Evolutionary conservation across 257 asterid genomes (phyloP).

Genomic region (Solanum sejunctum): DNA sequence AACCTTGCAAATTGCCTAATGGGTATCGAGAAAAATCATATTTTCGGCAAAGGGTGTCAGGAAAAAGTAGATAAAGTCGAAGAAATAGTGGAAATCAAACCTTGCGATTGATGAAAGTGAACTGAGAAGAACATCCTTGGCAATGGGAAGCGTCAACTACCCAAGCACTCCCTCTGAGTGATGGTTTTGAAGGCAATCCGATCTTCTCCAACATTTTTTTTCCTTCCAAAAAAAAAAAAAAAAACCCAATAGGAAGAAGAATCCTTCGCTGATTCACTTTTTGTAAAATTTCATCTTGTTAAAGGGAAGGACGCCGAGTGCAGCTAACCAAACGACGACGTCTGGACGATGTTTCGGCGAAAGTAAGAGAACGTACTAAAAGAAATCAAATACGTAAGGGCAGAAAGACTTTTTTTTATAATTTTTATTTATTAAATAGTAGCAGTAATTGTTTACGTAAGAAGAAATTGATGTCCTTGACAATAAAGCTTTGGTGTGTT

Average conservation of each 20-base stretch:
- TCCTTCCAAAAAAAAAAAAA: too few relatives aligned
- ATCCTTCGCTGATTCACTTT: not conserved
- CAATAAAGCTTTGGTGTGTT: too few relatives aligned
- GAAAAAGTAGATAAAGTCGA: not conserved
- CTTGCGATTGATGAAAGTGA: conserved; percentile 98
- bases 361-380: not conserved
- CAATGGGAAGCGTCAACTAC: conserved; percentile 91
- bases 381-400: not conserved
- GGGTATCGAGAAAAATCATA: not conserved
- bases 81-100: conserved; percentile 15
- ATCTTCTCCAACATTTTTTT: conserved; percentile 78
- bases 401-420: too few relatives aligned
- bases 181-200: conserved; percentile 89
- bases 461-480: not conserved
- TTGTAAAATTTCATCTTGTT: not conserved
- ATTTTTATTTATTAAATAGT: too few relatives aligned
- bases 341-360: not conserved
- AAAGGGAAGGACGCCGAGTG: not conserved
- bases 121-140: conserved; percentile 93
- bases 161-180: conserved; percentile 77
- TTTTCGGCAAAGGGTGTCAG: not conserved
- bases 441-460: not conserved
- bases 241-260: not conserved
- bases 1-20: not conserved
- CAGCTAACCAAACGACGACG: not conserved